phyloP scores from a whole-genome alignment of 306 rosid genomes.

The Medicago arabica region DNA sequence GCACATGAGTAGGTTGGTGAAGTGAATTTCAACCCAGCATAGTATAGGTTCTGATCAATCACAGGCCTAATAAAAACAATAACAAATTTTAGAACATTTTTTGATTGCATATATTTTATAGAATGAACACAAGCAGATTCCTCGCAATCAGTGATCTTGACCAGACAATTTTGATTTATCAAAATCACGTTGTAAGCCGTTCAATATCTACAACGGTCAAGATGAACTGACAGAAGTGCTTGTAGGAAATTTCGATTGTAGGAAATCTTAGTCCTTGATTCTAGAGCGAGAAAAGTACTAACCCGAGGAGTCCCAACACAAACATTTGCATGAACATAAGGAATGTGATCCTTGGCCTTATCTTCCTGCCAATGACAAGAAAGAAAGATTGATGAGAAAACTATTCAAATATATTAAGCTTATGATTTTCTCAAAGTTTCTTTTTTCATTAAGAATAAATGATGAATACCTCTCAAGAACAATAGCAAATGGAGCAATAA shows the following conservation, averaged over 20 bases:
- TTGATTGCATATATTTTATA: not conserved
- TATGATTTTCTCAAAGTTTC: not conserved
- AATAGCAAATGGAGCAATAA: constrained; percentile 92
- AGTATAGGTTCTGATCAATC: constrained; percentile 90
- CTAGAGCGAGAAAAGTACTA: constrained; percentile 34
- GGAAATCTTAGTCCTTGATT: not conserved
- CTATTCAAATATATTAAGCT: constrained; percentile 18
- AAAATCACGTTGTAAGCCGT: too few relatives aligned
- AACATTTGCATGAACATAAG: constrained; percentile 72
- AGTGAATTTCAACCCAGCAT: constrained; percentile 81
- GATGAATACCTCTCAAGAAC: constrained; percentile 72
- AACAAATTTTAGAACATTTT: constrained; percentile 12
- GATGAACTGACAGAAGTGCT: not conserved
- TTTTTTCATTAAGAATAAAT: not conserved
- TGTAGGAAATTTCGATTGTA: not conserved
- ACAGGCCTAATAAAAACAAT: constrained; percentile 63
- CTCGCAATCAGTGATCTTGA: too few relatives aligned
- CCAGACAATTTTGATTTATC: not conserved
- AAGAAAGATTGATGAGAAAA: constrained; percentile 26
- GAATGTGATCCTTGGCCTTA: constrained; percentile 82
- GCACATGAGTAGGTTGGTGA: constrained; percentile 94
- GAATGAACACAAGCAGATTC: too few relatives aligned
- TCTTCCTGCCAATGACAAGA: constrained; percentile 59
- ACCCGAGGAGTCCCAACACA: constrained; percentile 91
- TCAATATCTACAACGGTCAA: not conserved